A percentile compares a stretch with the other conserved stretches of the same genome.
Conservation (phyloP, 1,284 basidiomycete species). For the Stereum hirsutum region DNA sequence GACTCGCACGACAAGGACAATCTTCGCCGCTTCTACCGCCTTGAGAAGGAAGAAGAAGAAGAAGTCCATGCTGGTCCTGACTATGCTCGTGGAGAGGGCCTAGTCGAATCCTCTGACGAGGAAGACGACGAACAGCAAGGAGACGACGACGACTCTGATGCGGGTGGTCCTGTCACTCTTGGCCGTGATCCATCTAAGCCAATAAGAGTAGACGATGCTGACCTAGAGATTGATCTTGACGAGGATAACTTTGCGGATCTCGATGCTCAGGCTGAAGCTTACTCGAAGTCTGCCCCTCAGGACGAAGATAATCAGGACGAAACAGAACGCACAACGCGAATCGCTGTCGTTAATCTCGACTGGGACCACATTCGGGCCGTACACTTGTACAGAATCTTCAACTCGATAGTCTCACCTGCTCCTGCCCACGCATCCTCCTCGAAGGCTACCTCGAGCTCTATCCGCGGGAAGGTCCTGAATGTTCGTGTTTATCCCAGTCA, state of each 20-base stretch:
- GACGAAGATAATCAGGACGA: constrained; percentile 22
- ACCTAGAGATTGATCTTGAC: constrained; percentile 70
- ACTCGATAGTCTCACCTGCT: constrained; percentile 72
- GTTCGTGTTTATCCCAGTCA: constrained; percentile 89
- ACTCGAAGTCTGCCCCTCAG: constrained; percentile 34
- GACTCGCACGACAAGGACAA: constrained; percentile 65
- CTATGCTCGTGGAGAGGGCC: constrained; percentile 84
- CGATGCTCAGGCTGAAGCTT: constrained; percentile 65
- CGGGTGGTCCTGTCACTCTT: constrained; percentile 40
- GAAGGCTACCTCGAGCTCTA: constrained; percentile 16
- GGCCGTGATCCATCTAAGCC: constrained; percentile 32
- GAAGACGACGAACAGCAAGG: constrained; percentile 37
- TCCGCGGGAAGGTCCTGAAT: constrained; percentile 57
- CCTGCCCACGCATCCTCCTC: constrained; percentile 24
- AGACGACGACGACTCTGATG: constrained; percentile 39
- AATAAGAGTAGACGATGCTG: constrained; percentile 33
- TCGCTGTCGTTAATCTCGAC: constrained; percentile 95
- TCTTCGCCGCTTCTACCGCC: constrained; percentile 76
- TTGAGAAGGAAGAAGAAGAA: constrained; percentile 42
- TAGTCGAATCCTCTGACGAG: constrained; percentile 85
- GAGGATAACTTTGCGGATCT: constrained; percentile 64
- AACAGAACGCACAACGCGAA: constrained; percentile 50
- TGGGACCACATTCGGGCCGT: constrained; percentile 94
- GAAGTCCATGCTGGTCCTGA: constrained; percentile 46
- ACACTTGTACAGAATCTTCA: constrained; percentile 91